Evolutionary conservation across 306 rosid species (phyloP).

Genomic region (Quercus suber): DNA sequence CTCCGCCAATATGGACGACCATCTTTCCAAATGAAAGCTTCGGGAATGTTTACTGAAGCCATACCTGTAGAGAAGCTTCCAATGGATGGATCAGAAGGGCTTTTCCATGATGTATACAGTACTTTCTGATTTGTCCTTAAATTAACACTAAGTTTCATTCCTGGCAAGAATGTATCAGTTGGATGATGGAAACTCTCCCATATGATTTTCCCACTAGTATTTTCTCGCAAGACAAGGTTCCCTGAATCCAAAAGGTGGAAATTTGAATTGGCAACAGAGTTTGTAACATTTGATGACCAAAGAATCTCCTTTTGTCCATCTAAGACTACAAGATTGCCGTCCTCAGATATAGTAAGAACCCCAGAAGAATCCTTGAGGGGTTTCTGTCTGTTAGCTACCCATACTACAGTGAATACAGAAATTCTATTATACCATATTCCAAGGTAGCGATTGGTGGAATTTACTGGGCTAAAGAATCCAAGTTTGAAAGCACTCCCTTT

Average conservation of each 20-base stretch:
- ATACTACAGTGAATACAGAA: background rate
- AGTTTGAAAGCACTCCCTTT: background rate
- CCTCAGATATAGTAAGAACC: conserved; percentile 9
- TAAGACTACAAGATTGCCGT: conserved; percentile 31
- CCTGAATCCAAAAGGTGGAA: conserved; percentile 37
- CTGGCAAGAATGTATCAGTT: conserved; percentile 9
- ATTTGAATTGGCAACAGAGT: conserved; percentile 1
- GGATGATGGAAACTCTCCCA: conserved; percentile 50
- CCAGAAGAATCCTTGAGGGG: conserved; percentile 31
- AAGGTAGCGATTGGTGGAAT: background rate
- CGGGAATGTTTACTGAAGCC: conserved; percentile 13
- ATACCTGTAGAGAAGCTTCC: conserved; percentile 30
- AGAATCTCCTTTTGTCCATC: conserved; percentile 8
- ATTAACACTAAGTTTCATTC: conserved; percentile 7
- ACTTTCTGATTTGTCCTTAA: conserved; percentile 5
- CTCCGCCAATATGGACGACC: conserved; percentile 27
- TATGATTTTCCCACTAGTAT: background rate
- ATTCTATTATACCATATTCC: conserved; percentile 22
- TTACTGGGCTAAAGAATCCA: conserved; percentile 24
- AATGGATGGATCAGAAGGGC: conserved; percentile 31
- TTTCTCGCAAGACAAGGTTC: conserved; percentile 23
- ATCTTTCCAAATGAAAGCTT: conserved; percentile 32
- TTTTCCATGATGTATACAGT: conserved; percentile 23
- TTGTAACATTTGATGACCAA: conserved; percentile 39
- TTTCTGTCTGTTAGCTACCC: conserved; percentile 39